Percentiles rank a stretch among this genome's conserved stretches.
phyloP scores from a whole-genome alignment of 345 rosid genomes.

The Arabis alpina region DNA sequence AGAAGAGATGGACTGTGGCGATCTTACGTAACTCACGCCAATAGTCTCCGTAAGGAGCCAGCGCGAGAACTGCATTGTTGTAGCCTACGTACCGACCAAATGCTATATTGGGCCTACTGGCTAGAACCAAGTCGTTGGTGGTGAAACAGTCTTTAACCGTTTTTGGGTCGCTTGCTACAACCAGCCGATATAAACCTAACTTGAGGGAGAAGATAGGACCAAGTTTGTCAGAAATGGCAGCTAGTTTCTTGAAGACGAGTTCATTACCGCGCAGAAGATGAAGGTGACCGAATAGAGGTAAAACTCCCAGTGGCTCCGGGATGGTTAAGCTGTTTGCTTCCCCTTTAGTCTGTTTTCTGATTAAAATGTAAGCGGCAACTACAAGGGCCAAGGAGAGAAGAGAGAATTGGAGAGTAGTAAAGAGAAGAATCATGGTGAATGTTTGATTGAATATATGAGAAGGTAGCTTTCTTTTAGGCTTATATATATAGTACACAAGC shows the following conservation, averaged over 20 bases:
- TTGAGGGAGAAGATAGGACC: constrained; percentile 66
- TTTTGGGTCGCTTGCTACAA: constrained; percentile 56
- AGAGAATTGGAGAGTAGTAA: constrained; percentile 11
- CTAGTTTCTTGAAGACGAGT: constrained; percentile 53
- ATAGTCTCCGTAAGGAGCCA: constrained; percentile 65
- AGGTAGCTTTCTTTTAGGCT: neutral
- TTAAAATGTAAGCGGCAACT: constrained; percentile 25
- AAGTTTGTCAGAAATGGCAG: constrained; percentile 48
- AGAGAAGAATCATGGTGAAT: constrained; percentile 29
- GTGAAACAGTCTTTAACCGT: constrained; percentile 56
- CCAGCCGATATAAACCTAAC: constrained; percentile 45
- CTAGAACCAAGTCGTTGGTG: constrained; percentile 55
- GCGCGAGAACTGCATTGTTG: constrained; percentile 51
- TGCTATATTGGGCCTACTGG: constrained; percentile 57
- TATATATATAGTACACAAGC: constrained; percentile 18
- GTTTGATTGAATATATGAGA: constrained; percentile 7
- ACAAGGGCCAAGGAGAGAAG: constrained; percentile 28
- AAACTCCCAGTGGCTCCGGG: constrained; percentile 61
- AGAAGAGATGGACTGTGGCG: constrained; percentile 59
- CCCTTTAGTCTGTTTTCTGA: neutral
- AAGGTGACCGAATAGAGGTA: constrained; percentile 72
- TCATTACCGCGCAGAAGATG: constrained; percentile 48
- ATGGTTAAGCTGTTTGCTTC: constrained; percentile 23
- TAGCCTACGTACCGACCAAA: constrained; percentile 65
- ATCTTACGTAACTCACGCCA: constrained; percentile 73